Conservation (phyloP, 768 basidiomycete genomes). For the Macrolepiota dolichaula region DNA sequence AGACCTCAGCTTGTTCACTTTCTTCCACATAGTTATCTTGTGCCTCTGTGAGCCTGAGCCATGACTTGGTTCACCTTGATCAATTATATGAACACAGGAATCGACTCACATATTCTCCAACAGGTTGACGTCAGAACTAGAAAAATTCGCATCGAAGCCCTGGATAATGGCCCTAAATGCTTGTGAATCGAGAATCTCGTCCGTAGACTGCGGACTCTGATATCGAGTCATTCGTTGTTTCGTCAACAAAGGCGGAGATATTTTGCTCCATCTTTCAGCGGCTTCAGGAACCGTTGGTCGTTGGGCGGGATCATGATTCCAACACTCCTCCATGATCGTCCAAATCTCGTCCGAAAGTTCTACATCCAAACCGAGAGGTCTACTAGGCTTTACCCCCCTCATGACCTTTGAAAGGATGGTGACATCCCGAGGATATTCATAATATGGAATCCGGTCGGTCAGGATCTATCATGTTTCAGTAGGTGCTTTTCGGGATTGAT, state of each 20-base stretch:
- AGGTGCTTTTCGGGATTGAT: neutral
- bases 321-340: conserved; percentile 21
- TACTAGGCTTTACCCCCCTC: conserved; percentile 17
- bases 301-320: conserved; percentile 15
- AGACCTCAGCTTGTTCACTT: neutral
- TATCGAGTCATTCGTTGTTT: neutral
- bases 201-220: too few relatives aligned
- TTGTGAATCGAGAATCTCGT: neutral
- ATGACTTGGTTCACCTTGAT: neutral
- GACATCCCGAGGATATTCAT: conserved; percentile 15
- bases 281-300: conserved; percentile 15
- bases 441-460: conserved; percentile 22
- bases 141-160: neutral
- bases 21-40: neutral
- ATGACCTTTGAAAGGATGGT: conserved; percentile 21
- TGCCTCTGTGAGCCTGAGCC: neutral
- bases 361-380: conserved; percentile 10
- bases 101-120: neutral
- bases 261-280: neutral
- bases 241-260: neutral
- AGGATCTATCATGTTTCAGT: conserved; percentile 19
- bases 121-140: neutral
- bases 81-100: neutral
- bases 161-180: neutral
- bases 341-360: conserved; percentile 19